phyloP scores from a whole-genome alignment of 495 filamentous ascomycete species.

The Pyrenopolyporus hunteri region DNA sequence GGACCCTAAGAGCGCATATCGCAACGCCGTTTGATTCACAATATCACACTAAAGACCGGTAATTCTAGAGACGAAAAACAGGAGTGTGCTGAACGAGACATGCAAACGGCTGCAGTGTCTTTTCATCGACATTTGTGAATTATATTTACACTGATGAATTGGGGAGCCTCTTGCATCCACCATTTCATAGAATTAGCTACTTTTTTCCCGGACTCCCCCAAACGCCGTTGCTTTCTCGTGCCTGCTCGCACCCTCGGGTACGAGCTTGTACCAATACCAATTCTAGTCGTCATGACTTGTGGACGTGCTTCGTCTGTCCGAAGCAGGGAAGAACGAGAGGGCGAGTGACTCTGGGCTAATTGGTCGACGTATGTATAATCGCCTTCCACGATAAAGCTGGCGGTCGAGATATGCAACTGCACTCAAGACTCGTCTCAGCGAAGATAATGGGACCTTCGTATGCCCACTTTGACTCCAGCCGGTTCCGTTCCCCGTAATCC shows the following conservation, averaged over 20 bases:
- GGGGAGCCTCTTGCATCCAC: neutral
- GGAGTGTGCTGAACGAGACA: constrained; percentile 10
- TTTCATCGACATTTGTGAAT: constrained; percentile 23
- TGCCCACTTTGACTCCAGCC: constrained; percentile 4
- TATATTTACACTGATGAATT: constrained; percentile 35
- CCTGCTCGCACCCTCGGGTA: neutral
- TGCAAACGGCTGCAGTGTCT: constrained; percentile 10
- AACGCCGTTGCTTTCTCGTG: constrained; percentile 33
- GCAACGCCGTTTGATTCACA: neutral
- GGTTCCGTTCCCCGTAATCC: constrained; percentile 14
- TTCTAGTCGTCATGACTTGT: constrained; percentile 18
- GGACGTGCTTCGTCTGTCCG: constrained; percentile 2
- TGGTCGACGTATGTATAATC: constrained; percentile 5
- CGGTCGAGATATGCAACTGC: constrained; percentile 9
- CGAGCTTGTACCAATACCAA: constrained; percentile 6
- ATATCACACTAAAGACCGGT: neutral
- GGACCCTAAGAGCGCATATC: no score
- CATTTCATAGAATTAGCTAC: neutral
- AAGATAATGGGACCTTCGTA: neutral
- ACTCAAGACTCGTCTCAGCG: neutral
- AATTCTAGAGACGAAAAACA: neutral
- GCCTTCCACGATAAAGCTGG: neutral
- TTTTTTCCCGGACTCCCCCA: constrained; percentile 27
- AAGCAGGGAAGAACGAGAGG: constrained; percentile 4
- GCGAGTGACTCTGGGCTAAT: neutral